These are phyloP conservation scores for Uncinocarpus reesii DNA, from an alignment of 2,329 filamentous ascomycete genomes.

Conservation along the genomic window DNA sequence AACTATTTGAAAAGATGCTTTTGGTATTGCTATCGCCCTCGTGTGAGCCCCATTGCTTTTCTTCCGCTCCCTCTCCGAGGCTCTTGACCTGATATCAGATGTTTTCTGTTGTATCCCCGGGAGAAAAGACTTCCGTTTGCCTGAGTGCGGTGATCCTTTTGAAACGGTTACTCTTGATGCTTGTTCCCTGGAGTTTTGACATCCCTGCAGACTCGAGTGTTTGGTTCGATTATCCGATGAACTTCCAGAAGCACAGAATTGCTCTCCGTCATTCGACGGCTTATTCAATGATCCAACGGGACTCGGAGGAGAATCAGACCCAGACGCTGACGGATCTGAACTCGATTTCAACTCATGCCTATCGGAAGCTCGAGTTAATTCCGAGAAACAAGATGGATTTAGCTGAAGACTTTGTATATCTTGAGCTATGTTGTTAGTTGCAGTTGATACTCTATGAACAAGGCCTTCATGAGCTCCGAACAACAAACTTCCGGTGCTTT, in stretches of 20 bases:
- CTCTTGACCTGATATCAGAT: not conserved
- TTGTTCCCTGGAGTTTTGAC: not conserved
- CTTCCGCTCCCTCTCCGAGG: not conserved
- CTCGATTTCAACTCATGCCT: not conserved
- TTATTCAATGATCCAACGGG: not conserved
- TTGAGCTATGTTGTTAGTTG: not conserved
- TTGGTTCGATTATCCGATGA: not conserved
- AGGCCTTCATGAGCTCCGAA: not conserved
- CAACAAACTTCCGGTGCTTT: not conserved
- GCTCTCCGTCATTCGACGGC: not conserved
- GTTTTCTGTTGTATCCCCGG: not conserved
- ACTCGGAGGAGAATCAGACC: not conserved
- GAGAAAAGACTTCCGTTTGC: not conserved
- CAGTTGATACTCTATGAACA: not conserved
- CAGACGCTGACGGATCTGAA: not conserved
- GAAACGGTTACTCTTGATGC: not conserved
- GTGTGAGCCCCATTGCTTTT: slow-evolving; percentile 15
- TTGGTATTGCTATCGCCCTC: slow-evolving; percentile 20
- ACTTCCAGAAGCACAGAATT: not conserved
- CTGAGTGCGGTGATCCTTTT: not conserved
- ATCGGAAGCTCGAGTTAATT: not conserved
- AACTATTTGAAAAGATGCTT: slow-evolving; percentile 33
- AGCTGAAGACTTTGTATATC: not conserved
- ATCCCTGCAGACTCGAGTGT: not conserved
- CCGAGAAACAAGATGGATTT: not conserved